Percentiles rank a stretch among this genome's conserved stretches.
phyloP scores from a whole-genome alignment of 108 stramenopile species.

The Nitzschia sp. region DNA sequence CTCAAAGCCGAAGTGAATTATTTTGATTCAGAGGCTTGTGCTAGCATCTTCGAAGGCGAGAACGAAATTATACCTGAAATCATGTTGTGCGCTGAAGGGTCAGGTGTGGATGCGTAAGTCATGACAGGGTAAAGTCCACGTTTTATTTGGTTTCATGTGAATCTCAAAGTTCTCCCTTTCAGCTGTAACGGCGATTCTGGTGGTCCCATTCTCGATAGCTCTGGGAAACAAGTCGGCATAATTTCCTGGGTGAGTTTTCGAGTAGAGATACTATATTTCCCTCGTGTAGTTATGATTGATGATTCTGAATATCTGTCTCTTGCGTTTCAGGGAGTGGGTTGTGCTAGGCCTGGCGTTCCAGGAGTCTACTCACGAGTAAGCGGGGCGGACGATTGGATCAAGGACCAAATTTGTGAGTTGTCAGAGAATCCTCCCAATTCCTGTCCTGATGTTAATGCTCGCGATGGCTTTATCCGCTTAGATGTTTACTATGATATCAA shows the following conservation, averaged over 20 bases:
- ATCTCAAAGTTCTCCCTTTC: too few relatives aligned
- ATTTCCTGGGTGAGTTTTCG: conserved; percentile 21
- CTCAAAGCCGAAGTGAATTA: conserved; percentile 19
- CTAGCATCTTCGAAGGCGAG: background rate
- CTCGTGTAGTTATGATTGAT: background rate
- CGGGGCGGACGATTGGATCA: conserved; percentile 25
- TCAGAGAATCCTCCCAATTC: conserved; percentile 19
- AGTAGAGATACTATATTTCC: background rate
- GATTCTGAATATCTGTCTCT: background rate
- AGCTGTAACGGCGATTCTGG: conserved; percentile 39
- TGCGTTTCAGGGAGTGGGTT: conserved; percentile 24
- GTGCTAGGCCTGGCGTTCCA: conserved; percentile 28
- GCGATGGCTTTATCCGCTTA: conserved; percentile 1
- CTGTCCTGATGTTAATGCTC: background rate
- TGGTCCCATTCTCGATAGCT: conserved; percentile 23
- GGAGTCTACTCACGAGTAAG: conserved; percentile 38
- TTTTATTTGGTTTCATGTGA: background rate
- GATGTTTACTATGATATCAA: conserved; percentile 25
- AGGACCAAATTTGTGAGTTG: conserved; percentile 28
- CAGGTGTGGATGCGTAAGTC: conserved; percentile 8
- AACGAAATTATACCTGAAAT: conserved; percentile 1
- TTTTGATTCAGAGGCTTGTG: conserved; percentile 7
- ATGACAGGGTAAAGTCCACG: background rate
- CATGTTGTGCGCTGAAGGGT: conserved; percentile 16
- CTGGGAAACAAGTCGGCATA: conserved; percentile 29